Evolutionary conservation across 2,329 filamentous ascomycete genomes (phyloP).

Genomic region (Karstenula rhodostoma): DNA sequence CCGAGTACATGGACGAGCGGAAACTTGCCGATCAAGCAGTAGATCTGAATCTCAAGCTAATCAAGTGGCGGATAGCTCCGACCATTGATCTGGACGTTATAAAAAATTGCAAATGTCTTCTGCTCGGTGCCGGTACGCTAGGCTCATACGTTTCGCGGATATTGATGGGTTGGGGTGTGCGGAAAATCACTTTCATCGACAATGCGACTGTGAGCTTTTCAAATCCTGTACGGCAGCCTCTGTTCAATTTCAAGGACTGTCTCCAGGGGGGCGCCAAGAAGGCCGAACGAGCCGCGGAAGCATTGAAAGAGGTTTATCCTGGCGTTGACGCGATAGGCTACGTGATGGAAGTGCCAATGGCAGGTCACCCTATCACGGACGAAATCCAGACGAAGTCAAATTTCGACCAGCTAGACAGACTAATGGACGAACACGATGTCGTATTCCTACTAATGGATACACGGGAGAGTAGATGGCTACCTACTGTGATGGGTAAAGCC

Average conservation of each 20-base stretch:
- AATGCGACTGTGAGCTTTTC: conserved; percentile 94
- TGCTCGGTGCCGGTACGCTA: conserved; percentile 91
- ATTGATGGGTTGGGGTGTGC: conserved; percentile 93
- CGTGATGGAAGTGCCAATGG: conserved; percentile 90
- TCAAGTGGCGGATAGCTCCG: conserved; percentile 98
- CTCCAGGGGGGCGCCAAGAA: conserved; percentile 84
- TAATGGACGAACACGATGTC: conserved; percentile 87
- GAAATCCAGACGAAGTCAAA: conserved; percentile 73
- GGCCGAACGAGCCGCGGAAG: conserved; percentile 79
- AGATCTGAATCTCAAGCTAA: conserved; percentile 94
- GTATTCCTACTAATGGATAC: conserved; percentile 98
- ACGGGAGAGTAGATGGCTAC: conserved; percentile 91
- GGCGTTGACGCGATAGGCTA: conserved; percentile 84
- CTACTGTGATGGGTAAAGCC: conserved; percentile 94
- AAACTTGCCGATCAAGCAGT: conserved; percentile 92
- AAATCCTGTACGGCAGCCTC: conserved; percentile 92
- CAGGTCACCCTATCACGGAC: conserved; percentile 86
- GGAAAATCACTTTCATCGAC: conserved; percentile 95
- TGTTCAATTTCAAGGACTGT: conserved; percentile 92
- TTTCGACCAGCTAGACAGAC: conserved; percentile 74
- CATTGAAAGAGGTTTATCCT: conserved; percentile 85
- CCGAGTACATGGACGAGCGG: conserved; percentile 91
- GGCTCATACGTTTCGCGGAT: conserved; percentile 94
- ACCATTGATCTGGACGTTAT: conserved; percentile 86
- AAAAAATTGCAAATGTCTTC: conserved; percentile 86